phyloP scores from a whole-genome alignment of 2,329 filamentous ascomycete genomes.

The Penicillium nordicum region DNA sequence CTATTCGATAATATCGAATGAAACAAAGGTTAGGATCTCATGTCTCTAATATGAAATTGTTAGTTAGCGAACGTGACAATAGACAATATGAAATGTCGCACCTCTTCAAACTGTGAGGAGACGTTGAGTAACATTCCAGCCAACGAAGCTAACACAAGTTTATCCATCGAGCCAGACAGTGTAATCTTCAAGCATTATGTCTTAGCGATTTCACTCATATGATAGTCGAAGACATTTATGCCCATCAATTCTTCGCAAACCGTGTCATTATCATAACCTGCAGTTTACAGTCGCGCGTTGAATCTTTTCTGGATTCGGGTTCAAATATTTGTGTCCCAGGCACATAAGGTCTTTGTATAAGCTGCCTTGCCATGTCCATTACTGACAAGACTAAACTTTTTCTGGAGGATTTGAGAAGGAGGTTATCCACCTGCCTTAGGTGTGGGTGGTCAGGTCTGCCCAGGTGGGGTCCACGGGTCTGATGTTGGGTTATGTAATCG shows the following conservation, averaged over 20 bases:
- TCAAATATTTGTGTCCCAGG: not conserved
- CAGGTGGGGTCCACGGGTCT: not conserved
- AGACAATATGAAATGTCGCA: not conserved
- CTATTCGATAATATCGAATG: too few relatives aligned
- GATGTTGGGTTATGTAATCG: not conserved
- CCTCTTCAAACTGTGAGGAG: not conserved
- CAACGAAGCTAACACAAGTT: not conserved
- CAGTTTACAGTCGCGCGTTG: not conserved
- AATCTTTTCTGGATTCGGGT: not conserved
- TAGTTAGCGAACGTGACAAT: not conserved
- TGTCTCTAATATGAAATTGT: not conserved
- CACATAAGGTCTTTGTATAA: not conserved
- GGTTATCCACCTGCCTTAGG: not conserved
- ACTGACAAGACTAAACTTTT: not conserved
- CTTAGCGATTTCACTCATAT: not conserved
- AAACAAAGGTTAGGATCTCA: not conserved
- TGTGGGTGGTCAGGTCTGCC: not conserved
- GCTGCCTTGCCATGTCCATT: not conserved
- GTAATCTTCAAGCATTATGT: not conserved
- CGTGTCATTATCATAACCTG: not conserved
- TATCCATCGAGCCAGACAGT: not conserved
- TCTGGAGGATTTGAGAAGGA: not conserved
- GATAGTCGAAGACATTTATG: not conserved
- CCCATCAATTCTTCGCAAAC: not conserved
- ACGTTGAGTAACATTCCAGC: conserved; percentile 3